Base-by-base conservation (phyloP, 768 basidiomycete species). In the Tulasnella sp. region DNA sequence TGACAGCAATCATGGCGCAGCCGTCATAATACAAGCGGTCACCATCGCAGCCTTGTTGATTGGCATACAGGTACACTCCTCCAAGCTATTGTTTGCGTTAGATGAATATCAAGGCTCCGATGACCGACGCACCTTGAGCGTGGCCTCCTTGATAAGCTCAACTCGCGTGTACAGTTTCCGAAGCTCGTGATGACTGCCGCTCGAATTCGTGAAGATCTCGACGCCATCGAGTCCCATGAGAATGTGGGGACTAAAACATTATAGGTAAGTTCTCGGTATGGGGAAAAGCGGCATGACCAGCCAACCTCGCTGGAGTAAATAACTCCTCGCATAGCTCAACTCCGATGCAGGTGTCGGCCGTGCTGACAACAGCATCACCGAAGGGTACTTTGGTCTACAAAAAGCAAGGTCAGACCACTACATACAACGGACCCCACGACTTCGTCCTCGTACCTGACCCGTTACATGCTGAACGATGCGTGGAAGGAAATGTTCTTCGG, bases 121-220 rank as follows among this genome's bases (percentile, higher is more conserved):
- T 6, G 6, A 67, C 36, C 5, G 12, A 26, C 74, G 71, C 75
- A 91, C 96, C 87, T 98, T 99, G 73, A 90, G 82, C 1, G 96
- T 99, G 0, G 97, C 97, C 78, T 98, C 97, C 77, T 92, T 95
- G 81, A 99, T 98, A 12, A 99, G 83, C 74, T 99, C 95, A 1
- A 98, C 87, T 7, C 97, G 88, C 8, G 87, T 88, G 77, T 94
- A 87, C 32, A 99, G 85, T 80, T 99, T 99, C n/a, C 97, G 89
- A 32, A 99, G 88, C 78, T 98, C 97, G 77, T 99, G 97, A 78
- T 99, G 97, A 79, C 94, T 96, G 5, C 95, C 97, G 75, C 93
- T 95, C 0, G 97, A 98, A 81, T 99, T 99, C 9, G 96, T 98
- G 79, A 98, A 98, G 66, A 99, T 97, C 80, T 99, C 97, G 8